Base-by-base conservation (phyloP, 164 flowering plant species). In the Amborella trichopoda region DNA sequence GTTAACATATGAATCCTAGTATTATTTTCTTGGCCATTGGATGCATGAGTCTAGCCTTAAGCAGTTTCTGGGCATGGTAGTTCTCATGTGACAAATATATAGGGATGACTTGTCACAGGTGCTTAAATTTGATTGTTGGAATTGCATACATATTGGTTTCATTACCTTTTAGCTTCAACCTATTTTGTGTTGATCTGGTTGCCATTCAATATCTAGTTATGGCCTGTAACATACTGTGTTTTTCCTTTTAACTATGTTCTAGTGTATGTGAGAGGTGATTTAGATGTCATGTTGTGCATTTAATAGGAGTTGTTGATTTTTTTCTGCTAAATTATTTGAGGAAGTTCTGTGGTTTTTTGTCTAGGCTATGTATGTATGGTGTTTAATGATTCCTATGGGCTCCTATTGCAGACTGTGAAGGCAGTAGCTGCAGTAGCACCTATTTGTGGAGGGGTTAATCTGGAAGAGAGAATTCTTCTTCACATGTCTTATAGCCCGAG, bases 401-500 rank as follows among this genome's bases (percentile, higher is more conserved):
- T 30, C 16, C 27, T 62, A 46, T 56, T 64, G 59, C 77, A 90
- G 95, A 67, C 89, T 30, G 67, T 76, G 16, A 83, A 71, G 61
- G 82, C 54, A 53, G 90, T 80, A 55, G 83, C 90, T 3, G 76
- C 71, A 50, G 85, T 85, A 52, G 69, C 80, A 16, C 71, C 70
- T 2, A 23, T 59, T 40, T 45, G 52, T 49, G 78, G 59, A 24
- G 33, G 43, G 62, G 14, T 5, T 13, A 74, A 58, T 46, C 36
- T 37, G 48, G 71, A 67, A 45, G 93, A 83, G 49, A 67, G 80
- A 53, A 58, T 89, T 45, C 73, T 89, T 17, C 58, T 89, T 56
- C 97, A 90, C 55, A 73, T 90, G 53, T 73, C 78, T 55, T 83
- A 74, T 49, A 83, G 95, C 63, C 95, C 97, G 4, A 72, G 80